Conservation (phyloP, 2,329 filamentous ascomycete species). For the Botrytis pseudocinerea region DNA sequence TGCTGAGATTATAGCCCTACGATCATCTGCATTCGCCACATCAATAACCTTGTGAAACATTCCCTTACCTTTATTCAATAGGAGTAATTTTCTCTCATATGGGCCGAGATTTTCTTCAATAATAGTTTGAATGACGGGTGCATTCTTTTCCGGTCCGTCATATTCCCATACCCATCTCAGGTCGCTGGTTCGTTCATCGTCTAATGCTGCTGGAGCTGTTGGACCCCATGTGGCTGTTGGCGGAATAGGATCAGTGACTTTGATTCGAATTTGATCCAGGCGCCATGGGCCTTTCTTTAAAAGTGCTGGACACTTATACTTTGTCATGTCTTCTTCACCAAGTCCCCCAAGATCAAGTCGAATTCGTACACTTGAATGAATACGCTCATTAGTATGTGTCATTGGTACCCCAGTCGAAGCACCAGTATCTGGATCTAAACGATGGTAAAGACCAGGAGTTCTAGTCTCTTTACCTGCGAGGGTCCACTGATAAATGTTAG, state of each 20-base stretch:
- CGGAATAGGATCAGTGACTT: slow-evolving; percentile 40
- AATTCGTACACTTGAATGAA: slow-evolving; percentile 42
- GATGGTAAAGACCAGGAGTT: slow-evolving; percentile 43
- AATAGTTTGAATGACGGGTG: slow-evolving; percentile 48
- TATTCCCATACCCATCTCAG: slow-evolving; percentile 58
- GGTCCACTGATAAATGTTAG: slow-evolving; percentile 35
- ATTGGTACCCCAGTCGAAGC: slow-evolving; percentile 42
- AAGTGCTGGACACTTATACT: slow-evolving; percentile 45
- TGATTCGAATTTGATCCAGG: slow-evolving; percentile 31
- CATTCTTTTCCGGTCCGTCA: slow-evolving; percentile 46
- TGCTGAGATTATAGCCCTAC: neutral
- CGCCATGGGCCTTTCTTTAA: slow-evolving; percentile 33
- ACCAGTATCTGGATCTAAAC: slow-evolving; percentile 45
- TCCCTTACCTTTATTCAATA: slow-evolving; percentile 42
- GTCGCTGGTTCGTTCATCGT: slow-evolving; percentile 39
- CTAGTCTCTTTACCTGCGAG: slow-evolving; percentile 46
- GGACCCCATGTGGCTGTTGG: slow-evolving; percentile 40
- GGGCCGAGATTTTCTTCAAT: slow-evolving; percentile 56
- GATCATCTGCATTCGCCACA: slow-evolving; percentile 15
- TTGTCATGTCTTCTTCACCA: slow-evolving; percentile 41
- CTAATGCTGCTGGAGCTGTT: slow-evolving; percentile 32
- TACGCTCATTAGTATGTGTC: slow-evolving; percentile 44
- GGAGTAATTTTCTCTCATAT: slow-evolving; percentile 52
- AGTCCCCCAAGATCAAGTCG: slow-evolving; percentile 42
- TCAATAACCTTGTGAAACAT: slow-evolving; percentile 25